These are phyloP conservation scores for Astrephomene gubernaculifera DNA, from an alignment of 139 green algal genomes.

Conservation along the genomic window DNA sequence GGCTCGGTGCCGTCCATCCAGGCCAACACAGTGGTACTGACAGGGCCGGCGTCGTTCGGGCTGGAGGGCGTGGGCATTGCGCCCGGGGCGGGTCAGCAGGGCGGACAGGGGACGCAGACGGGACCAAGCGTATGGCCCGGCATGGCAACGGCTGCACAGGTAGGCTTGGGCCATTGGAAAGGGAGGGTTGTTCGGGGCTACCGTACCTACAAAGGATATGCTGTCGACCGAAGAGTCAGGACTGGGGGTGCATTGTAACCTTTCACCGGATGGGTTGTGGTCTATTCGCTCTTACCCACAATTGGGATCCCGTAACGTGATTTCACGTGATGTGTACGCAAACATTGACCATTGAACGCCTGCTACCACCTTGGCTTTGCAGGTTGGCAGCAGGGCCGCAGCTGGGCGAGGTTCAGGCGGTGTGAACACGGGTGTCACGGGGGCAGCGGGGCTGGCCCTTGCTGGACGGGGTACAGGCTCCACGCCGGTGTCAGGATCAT, in stretches of 20 bases:
- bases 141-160: background rate
- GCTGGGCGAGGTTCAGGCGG: background rate
- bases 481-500: background rate
- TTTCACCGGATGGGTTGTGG: background rate
- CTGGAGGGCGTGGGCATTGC: constrained; percentile 42
- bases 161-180: background rate
- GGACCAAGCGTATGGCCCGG: constrained; percentile 5
- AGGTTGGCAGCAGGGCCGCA: constrained; percentile 1
- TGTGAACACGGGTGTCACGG: background rate
- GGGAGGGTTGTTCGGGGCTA: background rate
- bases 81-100: background rate
- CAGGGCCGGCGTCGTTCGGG: constrained; percentile 26
- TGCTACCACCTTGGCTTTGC: background rate
- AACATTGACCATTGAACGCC: background rate
- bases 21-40: constrained; percentile 28
- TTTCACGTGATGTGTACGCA: background rate
- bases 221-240: no score
- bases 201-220: background rate
- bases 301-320: no score
- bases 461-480: constrained; percentile 18
- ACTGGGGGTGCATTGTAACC: background rate
- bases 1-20: constrained; percentile 42
- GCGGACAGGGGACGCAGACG: background rate
- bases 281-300: background rate
- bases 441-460: constrained; percentile 10